Conservation (phyloP, 2,329 filamentous ascomycete species). For the Sclerotinia spermophila region DNA sequence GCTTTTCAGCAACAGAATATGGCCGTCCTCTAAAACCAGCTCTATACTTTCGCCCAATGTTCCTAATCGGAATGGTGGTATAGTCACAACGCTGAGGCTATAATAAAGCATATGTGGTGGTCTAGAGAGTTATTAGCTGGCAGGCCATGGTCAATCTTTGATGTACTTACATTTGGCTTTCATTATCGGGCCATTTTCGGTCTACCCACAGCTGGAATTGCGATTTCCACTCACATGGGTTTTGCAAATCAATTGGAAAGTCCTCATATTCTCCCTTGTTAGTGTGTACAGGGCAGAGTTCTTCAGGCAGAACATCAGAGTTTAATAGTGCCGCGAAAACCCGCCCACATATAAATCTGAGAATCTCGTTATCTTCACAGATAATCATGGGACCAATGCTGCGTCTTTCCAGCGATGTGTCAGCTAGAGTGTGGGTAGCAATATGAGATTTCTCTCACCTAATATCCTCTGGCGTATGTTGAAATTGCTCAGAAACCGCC, state of each 20-base stretch:
- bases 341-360: slow-evolving; percentile 30
- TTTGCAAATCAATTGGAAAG: slow-evolving; percentile 28
- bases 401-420: slow-evolving; percentile 20
- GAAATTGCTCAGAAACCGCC: slow-evolving; percentile 23
- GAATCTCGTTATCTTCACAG: slow-evolving; percentile 30
- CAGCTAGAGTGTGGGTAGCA: neutral
- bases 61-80: slow-evolving; percentile 7
- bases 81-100: slow-evolving; percentile 6
- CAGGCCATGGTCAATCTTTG: neutral
- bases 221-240: slow-evolving; percentile 26
- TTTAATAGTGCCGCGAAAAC: slow-evolving; percentile 26
- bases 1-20: slow-evolving; percentile 14
- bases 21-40: slow-evolving; percentile 10
- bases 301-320: slow-evolving; percentile 18
- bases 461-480: slow-evolving; percentile 25
- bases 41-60: slow-evolving; percentile 1
- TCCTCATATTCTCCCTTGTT: slow-evolving; percentile 19
- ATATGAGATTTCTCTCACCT: slow-evolving; percentile 25
- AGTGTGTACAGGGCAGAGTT: slow-evolving; percentile 28
- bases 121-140: slow-evolving; percentile 6
- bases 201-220: slow-evolving; percentile 31
- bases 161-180: neutral
- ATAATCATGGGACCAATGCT: slow-evolving; percentile 27
- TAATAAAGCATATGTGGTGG: slow-evolving; percentile 16
- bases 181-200: slow-evolving; percentile 8